A percentile compares a stretch with the other conserved stretches of the same genome.
Evolutionary conservation across 257 asterid species (phyloP).

Genomic region (Osmanthus fragrans): DNA sequence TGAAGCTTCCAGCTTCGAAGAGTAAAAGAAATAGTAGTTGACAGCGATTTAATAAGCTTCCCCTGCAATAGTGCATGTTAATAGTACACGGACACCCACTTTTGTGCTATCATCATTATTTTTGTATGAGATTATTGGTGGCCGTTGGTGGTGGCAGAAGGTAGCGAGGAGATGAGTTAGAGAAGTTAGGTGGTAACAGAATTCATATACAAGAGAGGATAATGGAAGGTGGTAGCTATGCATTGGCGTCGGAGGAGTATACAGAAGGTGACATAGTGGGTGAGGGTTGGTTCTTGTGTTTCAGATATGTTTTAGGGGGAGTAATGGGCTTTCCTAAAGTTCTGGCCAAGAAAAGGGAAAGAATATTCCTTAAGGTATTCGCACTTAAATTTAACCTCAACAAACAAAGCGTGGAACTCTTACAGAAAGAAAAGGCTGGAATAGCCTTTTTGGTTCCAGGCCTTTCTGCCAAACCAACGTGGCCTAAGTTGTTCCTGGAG

Average conservation of each 20-base stretch:
- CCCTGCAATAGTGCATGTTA: too few relatives aligned
- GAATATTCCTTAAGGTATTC: neutral
- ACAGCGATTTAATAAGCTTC: too few relatives aligned
- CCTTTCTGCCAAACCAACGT: neutral
- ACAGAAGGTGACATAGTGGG: neutral
- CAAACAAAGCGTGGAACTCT: neutral
- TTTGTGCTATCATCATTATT: neutral
- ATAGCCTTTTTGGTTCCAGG: neutral
- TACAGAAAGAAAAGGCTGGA: neutral
- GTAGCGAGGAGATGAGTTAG: neutral
- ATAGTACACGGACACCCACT: neutral
- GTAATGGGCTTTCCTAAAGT: neutral
- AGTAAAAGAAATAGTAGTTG: too few relatives aligned
- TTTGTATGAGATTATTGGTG: neutral
- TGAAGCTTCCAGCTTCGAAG: too few relatives aligned
- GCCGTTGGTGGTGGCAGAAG: neutral
- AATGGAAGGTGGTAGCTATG: neutral
- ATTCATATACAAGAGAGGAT: neutral
- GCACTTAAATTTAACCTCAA: neutral
- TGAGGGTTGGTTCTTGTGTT: neutral
- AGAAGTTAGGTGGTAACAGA: neutral
- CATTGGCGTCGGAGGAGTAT: neutral
- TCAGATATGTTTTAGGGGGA: neutral
- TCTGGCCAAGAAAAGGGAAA: neutral
- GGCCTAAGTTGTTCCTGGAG: neutral